Percentiles rank a stretch among this genome's conserved stretches.
phyloP scores from a whole-genome alignment of 2,329 filamentous ascomycete genomes.

The Fusarium coffeatum region DNA sequence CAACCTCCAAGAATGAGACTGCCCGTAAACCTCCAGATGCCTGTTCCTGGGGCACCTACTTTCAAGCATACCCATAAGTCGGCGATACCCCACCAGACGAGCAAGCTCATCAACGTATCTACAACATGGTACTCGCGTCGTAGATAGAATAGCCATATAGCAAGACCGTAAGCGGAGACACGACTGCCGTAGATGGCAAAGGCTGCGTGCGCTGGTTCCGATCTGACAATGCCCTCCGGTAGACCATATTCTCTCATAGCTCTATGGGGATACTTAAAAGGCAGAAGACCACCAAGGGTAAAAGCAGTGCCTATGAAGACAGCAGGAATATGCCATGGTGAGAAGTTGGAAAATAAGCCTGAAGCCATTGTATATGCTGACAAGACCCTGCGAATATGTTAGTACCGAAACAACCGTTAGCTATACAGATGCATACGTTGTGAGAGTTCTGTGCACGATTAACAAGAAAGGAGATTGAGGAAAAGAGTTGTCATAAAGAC shows the following conservation, averaged over 20 bases:
- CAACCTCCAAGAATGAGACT: conserved; percentile 29
- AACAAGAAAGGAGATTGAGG: neutral
- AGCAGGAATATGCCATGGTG: conserved; percentile 44
- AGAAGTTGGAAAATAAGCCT: conserved; percentile 23
- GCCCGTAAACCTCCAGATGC: conserved; percentile 22
- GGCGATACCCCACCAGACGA: conserved; percentile 31
- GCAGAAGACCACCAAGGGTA: conserved; percentile 50
- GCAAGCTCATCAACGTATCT: conserved; percentile 39
- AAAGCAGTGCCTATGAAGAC: conserved; percentile 47
- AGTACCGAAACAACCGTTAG: neutral
- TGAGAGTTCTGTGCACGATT: neutral
- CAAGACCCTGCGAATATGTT: neutral
- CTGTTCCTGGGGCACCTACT: conserved; percentile 34
- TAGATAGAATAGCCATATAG: conserved; percentile 42
- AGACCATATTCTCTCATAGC: conserved; percentile 52
- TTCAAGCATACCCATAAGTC: conserved; percentile 44
- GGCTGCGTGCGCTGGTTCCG: conserved; percentile 46
- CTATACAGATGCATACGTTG: neutral
- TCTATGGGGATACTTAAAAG: conserved; percentile 48
- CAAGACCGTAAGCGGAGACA: conserved; percentile 35
- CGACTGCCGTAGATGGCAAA: conserved; percentile 47
- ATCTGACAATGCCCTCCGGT: conserved; percentile 47
- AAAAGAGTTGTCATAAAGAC: neutral
- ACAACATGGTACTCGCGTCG: conserved; percentile 30
- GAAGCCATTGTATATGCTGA: conserved; percentile 23